These are phyloP conservation scores for Irpex sp. DNA, from an alignment of 1,284 basidiomycete genomes.

Conservation along the genomic window DNA sequence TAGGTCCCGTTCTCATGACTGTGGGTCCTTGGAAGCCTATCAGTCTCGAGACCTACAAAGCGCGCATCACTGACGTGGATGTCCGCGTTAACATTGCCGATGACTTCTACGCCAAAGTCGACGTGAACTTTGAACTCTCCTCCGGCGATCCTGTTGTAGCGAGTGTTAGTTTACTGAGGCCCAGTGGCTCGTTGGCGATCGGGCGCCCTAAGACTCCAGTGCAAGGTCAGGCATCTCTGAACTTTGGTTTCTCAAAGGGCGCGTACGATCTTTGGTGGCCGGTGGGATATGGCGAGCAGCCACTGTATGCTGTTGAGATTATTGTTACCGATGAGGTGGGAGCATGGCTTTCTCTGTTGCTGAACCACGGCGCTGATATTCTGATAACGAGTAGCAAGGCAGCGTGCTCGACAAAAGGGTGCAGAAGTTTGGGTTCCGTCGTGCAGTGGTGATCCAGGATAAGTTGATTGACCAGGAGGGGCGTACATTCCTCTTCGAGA, in stretches of 20 bases:
- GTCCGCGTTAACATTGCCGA: conserved; percentile 53
- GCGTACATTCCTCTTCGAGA: conserved; percentile 81
- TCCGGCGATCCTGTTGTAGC: conserved; percentile 32
- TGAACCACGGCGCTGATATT: not conserved
- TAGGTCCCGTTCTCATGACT: conserved; percentile 74
- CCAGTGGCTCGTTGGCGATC: conserved; percentile 41
- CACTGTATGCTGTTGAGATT: conserved; percentile 66
- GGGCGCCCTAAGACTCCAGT: conserved; percentile 19
- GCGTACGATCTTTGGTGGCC: conserved; percentile 80
- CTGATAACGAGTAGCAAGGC: conserved; percentile 36
- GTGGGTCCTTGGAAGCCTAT: conserved; percentile 81
- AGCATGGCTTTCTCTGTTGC: conserved; percentile 30
- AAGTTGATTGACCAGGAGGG: conserved; percentile 70
- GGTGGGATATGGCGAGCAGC: conserved; percentile 77
- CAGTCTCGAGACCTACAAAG: conserved; percentile 61
- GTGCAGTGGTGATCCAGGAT: conserved; percentile 73
- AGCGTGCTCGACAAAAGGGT: conserved; percentile 45
- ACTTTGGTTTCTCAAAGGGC: conserved; percentile 51
- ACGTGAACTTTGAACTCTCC: conserved; percentile 42
- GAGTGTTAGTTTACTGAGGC: conserved; percentile 44
- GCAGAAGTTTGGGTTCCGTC: conserved; percentile 73
- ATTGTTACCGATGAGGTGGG: conserved; percentile 38
- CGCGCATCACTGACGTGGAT: conserved; percentile 63
- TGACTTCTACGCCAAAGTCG: conserved; percentile 45
- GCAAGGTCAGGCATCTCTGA: conserved; percentile 31